These are phyloP conservation scores for Ophiostoma pallidulum DNA, from an alignment of 2,329 filamentous ascomycete genomes.

Conservation along the genomic window DNA sequence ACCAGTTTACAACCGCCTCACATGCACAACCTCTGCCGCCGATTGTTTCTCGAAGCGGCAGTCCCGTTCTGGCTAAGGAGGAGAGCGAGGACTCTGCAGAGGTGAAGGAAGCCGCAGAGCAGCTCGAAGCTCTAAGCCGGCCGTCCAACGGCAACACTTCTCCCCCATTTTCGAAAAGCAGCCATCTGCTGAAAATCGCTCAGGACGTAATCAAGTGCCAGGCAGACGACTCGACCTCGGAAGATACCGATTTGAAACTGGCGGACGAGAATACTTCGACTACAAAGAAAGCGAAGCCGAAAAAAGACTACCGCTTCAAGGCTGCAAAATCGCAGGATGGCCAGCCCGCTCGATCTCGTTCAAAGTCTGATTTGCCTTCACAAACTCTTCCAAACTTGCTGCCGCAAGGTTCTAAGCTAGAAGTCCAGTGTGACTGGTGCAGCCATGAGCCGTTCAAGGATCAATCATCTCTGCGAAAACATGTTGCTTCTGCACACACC, in stretches of 20 bases:
- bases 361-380: conserved; percentile 6
- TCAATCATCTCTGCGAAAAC: conserved; percentile 55
- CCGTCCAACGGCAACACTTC: conserved; percentile 33
- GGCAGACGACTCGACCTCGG: conserved; percentile 1
- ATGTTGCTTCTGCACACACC: conserved; percentile 59
- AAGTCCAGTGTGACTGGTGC: conserved; percentile 52
- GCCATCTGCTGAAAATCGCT: conserved; percentile 13
- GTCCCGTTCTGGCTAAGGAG: conserved; percentile 30
- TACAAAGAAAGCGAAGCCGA: conserved; percentile 5
- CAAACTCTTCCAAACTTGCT: conserved; percentile 9
- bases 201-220: conserved; percentile 15
- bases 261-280: not conserved
- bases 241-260: conserved; percentile 8
- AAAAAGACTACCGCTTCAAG: conserved; percentile 14
- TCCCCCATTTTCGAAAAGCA: conserved; percentile 23
- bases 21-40: conserved; percentile 5
- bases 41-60: conserved; percentile 9
- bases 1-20: not conserved
- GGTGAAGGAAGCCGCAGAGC: conserved; percentile 59
- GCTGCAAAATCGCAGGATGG: conserved; percentile 8
- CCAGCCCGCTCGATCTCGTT: conserved; percentile 4
- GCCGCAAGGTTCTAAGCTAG: conserved; percentile 40
- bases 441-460: conserved; percentile 59
- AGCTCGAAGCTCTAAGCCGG: conserved; percentile 54
- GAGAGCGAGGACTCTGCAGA: conserved; percentile 56